A percentile compares a stretch with the other conserved stretches of the same genome.
Conservation (phyloP, 768 basidiomycete species). For the Rhodotorula graminis region DNA sequence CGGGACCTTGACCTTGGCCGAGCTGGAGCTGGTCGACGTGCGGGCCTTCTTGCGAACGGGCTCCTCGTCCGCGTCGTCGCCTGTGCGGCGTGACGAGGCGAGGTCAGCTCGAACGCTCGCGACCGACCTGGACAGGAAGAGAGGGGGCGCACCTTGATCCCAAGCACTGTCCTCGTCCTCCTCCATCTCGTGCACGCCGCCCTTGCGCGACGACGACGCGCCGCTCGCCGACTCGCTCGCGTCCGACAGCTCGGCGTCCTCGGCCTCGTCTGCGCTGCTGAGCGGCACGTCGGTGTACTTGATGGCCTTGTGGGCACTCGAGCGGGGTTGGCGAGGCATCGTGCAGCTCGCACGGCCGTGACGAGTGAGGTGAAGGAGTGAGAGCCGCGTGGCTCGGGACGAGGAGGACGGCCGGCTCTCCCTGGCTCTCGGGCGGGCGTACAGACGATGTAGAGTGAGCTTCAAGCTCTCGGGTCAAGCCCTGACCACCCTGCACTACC, state of each 20-base stretch:
- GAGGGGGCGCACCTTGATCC: neutral
- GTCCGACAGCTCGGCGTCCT: neutral
- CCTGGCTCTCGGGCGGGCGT: no score
- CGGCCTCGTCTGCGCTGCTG: neutral
- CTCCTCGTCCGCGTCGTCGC: neutral
- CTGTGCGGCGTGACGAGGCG: neutral
- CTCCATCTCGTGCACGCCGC: neutral
- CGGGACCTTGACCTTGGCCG: neutral
- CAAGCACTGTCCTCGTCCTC: neutral
- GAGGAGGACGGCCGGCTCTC: neutral
- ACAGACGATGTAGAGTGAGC: no score
- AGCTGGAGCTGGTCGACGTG: neutral
- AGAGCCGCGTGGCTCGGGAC: neutral
- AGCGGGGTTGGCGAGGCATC: neutral
- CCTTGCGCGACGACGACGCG: no score
- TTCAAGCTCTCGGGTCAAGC: no score
- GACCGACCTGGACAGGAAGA: no score
- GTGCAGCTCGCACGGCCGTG: accelerated
- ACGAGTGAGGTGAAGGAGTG: neutral
- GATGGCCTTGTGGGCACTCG: neutral
- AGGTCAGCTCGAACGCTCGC: no score
- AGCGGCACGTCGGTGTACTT: neutral
- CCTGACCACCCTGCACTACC: no score
- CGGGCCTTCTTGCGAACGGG: conserved; percentile 2
- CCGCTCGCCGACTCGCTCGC: neutral